Conservation (phyloP, 2,329 filamentous ascomycete genomes). For the Fusarium solani-melongenae region DNA sequence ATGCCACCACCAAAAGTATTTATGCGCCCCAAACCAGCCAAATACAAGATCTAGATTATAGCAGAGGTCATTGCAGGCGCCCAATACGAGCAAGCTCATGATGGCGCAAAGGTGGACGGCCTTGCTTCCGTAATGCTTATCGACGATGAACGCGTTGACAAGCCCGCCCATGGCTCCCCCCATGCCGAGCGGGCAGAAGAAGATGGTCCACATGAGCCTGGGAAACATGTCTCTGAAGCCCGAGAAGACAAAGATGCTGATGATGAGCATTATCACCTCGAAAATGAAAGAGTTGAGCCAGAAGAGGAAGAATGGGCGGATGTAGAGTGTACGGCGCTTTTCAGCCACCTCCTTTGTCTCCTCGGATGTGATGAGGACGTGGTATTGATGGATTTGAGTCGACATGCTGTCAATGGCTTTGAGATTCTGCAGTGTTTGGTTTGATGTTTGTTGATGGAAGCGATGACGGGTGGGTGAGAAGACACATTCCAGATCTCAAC, state of each 20-base stretch:
- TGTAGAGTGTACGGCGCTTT: slow-evolving; percentile 16
- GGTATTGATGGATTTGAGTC: background rate
- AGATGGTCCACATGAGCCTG: background rate
- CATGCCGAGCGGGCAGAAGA: background rate
- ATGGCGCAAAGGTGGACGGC: background rate
- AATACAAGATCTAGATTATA: slow-evolving; percentile 21
- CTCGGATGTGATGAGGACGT: background rate
- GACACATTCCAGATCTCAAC: background rate
- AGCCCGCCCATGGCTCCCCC: background rate
- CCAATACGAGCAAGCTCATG: background rate
- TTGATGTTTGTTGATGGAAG: background rate
- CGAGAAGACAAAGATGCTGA: slow-evolving; percentile 14
- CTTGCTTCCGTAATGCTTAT: background rate
- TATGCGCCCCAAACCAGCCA: slow-evolving; percentile 13
- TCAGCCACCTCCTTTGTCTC: slow-evolving; percentile 1
- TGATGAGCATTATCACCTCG: slow-evolving; percentile 8
- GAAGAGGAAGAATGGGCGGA: slow-evolving; percentile 20
- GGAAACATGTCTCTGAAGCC: background rate
- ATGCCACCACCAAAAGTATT: slow-evolving; percentile 28
- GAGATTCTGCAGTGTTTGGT: background rate
- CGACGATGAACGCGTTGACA: background rate
- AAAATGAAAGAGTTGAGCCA: slow-evolving; percentile 22
- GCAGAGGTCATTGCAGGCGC: slow-evolving; percentile 10
- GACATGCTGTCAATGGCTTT: background rate
- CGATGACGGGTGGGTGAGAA: background rate